Evolutionary conservation across 352 stramenopile species (phyloP), one percentile per base, ranked within the genome.

Genomic region (Phytopythium sindhum): DNA sequence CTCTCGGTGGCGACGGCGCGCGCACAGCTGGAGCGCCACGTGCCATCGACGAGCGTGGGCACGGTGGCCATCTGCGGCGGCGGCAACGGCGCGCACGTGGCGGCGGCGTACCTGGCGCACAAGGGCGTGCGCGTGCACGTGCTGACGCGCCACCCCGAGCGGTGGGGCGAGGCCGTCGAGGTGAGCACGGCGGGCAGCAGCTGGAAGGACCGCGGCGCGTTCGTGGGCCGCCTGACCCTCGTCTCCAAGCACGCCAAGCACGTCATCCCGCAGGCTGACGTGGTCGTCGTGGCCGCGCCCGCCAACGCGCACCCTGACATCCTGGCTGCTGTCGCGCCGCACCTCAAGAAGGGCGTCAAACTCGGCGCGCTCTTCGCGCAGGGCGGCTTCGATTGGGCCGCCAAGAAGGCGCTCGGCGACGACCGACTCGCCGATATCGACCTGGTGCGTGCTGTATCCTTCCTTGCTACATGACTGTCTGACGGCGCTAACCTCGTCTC

Each of bases 311-410:
- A 97, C 57, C 88, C 91, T 29, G 75, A 81, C 64, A 91, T 96
- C 66, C 70, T 96, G n/a, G 65, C 71, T 42, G 71, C 83, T 28
- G 73, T 97, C 39, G 83, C 79, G 48, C 88, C 88, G 24, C 86
- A 96, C 66, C 65, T 97, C 33, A 96, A 97, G 67, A 78, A 91
- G 54, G 90, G 90, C 21, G 80, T 84, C 10, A 86, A 86, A 33
- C 72, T 97, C 35, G 91, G 91, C 44, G 89, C 91, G 48, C 73
- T 97, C 6, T 97, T 97, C 59, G 91, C 89, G 19, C 91, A 97
- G 61, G 90, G 89, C n/a, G 90, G 91, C 35, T 97, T 97, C 47
- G 91, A 97, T 66, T 97, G 91, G 91, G 91, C 91, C 2, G 88
- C 77, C 28, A 95, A 93, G 77, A 94, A 96, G 68, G 84, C 87